Evolutionary conservation across 2,329 filamentous ascomycete species (phyloP), one percentile per base, ranked within the genome.

Genomic region (Dactylellina parvicollis): DNA sequence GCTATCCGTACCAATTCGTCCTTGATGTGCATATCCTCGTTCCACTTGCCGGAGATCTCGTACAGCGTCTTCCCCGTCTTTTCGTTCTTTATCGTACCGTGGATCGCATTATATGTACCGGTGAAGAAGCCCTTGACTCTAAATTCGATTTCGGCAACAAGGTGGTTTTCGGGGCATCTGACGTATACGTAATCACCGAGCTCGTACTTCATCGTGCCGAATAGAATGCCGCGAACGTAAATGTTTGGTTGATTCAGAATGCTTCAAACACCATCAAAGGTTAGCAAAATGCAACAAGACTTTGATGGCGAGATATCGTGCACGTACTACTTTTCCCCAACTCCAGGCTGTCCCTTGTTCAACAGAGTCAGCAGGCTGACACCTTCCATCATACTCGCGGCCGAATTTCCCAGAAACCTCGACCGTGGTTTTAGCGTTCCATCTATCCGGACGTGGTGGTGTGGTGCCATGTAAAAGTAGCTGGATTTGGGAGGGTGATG

Each of bases 151-250:
- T 99, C 94, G 72, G 92, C 94, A 24, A 88, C 86, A 16, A 99
- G 85, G 67, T 92, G 89, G 16, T 92, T 86, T 80, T 98, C 94
- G 0, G 94, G 92, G 80, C 95, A 98, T 76, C 89, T 87, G 18
- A 99, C 91, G 78, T 92, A 92, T 80, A 93, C 96, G 83, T 96
- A 93, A 80, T 98, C 94, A 75, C 94, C 95, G 5, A 99, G 87
- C 83, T 99, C 95, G 81, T 98, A 99, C 81, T 97, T 98, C 95
- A 99, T 98, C 81, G 97, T 98, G 50, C 95, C 95, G 79, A 99
- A 97, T 7, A 99, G 84, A 72, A 99, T 98, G 34, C 95, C 94
- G 75, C 95, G 88, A 20, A 94, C 95, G 81, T 99, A 99, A 92
- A 99, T 99, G 83, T 99, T 99, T 16, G 95, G 95, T 79, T 99